These are phyloP conservation scores for Bonia amplexicaulis DNA, from an alignment of 176 grass and related monocot species.

Conservation along the genomic window DNA sequence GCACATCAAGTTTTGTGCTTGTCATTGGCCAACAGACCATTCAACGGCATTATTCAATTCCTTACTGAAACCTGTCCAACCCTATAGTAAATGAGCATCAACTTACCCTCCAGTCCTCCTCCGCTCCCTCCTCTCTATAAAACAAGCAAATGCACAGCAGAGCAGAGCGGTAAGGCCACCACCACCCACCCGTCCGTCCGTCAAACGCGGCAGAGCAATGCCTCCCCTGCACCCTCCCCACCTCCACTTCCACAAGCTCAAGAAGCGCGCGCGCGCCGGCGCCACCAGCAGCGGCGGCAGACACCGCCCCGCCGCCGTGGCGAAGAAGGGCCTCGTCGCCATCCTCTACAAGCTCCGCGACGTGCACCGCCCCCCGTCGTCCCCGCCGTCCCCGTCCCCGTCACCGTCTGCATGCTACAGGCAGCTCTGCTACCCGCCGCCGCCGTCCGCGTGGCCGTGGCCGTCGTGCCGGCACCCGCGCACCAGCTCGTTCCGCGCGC, in stretches of 20 bases:
- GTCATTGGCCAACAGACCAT: constrained; percentile 16
- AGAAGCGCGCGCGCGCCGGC: constrained; percentile 22
- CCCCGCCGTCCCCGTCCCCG: not conserved
- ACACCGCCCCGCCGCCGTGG: constrained; percentile 31
- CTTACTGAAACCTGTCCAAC: constrained; percentile 35
- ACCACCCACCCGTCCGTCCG: constrained; percentile 14
- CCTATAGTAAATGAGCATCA: constrained; percentile 29
- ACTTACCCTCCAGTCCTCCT: not conserved
- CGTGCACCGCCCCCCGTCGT: constrained; percentile 11
- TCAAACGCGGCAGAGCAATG: constrained; percentile 33
- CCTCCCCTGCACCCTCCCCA: constrained; percentile 48
- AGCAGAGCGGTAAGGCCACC: constrained; percentile 1
- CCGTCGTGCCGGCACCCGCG: constrained; percentile 76
- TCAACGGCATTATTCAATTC: constrained; percentile 39
- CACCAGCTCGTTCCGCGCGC: constrained; percentile 68
- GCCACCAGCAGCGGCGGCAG: not conserved
- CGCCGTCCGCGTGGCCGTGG: constrained; percentile 64
- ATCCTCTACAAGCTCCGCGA: constrained; percentile 55
- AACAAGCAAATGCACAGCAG: constrained; percentile 20
- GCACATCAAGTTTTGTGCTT: not conserved
- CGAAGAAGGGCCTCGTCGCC: constrained; percentile 43
- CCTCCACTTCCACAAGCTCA: constrained; percentile 44
- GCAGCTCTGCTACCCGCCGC: constrained; percentile 46
- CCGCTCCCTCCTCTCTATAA: constrained; percentile 10
- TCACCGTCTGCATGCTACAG: constrained; percentile 2